Evolutionary conservation across 2,329 filamentous ascomycete species (phyloP).

Genomic region (Fonsecaea monophora): DNA sequence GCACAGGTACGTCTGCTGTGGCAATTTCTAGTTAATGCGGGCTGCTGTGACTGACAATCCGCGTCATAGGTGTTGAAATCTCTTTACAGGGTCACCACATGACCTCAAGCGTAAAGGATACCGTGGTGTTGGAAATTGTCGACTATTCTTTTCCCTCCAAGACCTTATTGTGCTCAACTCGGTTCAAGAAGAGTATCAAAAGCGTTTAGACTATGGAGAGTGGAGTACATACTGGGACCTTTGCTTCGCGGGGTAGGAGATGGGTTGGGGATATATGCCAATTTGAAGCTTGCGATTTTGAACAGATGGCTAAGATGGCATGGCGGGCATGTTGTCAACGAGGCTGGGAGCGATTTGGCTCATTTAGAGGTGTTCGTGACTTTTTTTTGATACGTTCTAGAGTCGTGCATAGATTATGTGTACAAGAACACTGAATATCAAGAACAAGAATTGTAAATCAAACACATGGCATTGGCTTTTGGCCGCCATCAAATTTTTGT

Average conservation of each 20-base stretch:
- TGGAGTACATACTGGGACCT: neutral
- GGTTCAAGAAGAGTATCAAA: neutral
- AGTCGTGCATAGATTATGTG: neutral
- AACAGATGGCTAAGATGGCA: neutral
- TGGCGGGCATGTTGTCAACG: neutral
- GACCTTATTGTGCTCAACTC: neutral
- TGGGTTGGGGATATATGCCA: neutral
- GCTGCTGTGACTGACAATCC: constrained; percentile 13
- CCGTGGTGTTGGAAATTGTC: neutral
- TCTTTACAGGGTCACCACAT: constrained; percentile 31
- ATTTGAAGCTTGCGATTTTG: neutral
- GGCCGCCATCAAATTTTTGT: neutral
- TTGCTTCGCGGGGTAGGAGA: neutral
- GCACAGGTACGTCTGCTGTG: constrained; percentile 65
- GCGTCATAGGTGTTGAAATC: constrained; percentile 37
- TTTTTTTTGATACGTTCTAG: neutral
- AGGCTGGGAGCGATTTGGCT: neutral
- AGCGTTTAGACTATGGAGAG: neutral
- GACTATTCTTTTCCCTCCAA: neutral
- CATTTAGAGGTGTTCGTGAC: neutral
- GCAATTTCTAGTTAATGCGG: neutral
- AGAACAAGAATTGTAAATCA: neutral
- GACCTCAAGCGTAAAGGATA: neutral
- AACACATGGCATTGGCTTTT: neutral
- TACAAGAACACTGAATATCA: neutral